Evolutionary conservation across 345 rosid genomes (phyloP).

Genomic region (Eutrema yunnanense): DNA sequence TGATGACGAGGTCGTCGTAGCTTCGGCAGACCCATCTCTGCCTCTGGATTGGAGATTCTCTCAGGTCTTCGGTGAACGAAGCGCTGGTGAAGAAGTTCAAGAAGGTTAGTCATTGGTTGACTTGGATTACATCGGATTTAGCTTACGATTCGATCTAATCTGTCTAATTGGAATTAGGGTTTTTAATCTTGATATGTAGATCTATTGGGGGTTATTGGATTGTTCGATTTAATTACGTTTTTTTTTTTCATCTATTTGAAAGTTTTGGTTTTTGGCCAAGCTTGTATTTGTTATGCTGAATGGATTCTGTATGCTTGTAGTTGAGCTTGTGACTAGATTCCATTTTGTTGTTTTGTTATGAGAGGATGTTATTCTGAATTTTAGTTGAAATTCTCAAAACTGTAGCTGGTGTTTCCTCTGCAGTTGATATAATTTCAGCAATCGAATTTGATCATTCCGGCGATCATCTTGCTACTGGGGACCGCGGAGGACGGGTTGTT

Average conservation of each 20-base stretch:
- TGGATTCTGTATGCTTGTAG: neutral
- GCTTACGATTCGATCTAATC: slow-evolving; percentile 11
- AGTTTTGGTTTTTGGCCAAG: slow-evolving; percentile 5
- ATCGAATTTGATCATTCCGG: slow-evolving; percentile 83
- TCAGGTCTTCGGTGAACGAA: slow-evolving; percentile 95
- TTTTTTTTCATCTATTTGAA: neutral
- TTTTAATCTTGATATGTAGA: slow-evolving; percentile 4
- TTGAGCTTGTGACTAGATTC: neutral
- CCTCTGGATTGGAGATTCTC: slow-evolving; percentile 95
- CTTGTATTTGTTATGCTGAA: neutral
- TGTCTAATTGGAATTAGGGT: slow-evolving; percentile 19
- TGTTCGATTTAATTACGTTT: neutral
- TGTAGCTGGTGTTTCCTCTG: slow-evolving; percentile 29
- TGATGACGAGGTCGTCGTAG: slow-evolving; percentile 27
- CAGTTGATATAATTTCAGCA: slow-evolving; percentile 92
- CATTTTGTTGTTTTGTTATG: neutral
- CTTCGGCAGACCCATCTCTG: slow-evolving; percentile 34
- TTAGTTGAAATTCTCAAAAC: neutral
- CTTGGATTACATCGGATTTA: neutral
- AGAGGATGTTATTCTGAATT: neutral
- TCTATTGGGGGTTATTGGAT: slow-evolving; percentile 2
- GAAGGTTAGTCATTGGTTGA: slow-evolving; percentile 47
- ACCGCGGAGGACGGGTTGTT: slow-evolving; percentile 96
- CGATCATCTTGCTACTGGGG: slow-evolving; percentile 89
- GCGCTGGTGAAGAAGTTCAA: slow-evolving; percentile 96